phyloP scores from a whole-genome alignment of 164 flowering plant genomes.

The Sedum album region DNA sequence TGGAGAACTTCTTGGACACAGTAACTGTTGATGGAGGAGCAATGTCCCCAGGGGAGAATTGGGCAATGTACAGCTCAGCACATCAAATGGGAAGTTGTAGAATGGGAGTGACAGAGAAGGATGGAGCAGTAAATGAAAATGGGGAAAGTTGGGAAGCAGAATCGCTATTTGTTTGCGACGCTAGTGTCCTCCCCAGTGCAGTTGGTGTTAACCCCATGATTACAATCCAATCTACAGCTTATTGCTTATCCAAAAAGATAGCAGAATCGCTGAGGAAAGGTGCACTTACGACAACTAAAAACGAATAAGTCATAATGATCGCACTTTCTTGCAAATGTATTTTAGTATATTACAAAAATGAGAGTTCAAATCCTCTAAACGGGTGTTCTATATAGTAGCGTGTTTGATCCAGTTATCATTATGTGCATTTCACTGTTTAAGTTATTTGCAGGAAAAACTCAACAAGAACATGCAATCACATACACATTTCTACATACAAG shows the following conservation, averaged over 20 bases:
- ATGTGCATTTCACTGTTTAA: too few relatives aligned
- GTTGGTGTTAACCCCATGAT: conserved; percentile 54
- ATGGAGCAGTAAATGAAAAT: conserved; percentile 48
- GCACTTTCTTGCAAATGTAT: too few relatives aligned
- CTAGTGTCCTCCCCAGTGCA: conserved; percentile 51
- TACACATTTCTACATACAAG: too few relatives aligned
- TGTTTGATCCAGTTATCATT: too few relatives aligned
- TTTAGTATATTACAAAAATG: too few relatives aligned
- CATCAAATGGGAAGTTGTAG: conserved; percentile 74
- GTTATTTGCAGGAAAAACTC: too few relatives aligned
- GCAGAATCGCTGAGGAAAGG: background rate
- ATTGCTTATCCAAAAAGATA: conserved; percentile 14
- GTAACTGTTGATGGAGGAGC: conserved; percentile 32
- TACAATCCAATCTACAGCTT: conserved; percentile 31
- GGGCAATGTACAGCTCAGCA: conserved; percentile 40
- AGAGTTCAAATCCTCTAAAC: too few relatives aligned
- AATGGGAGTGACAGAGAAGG: conserved; percentile 36
- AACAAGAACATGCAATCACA: too few relatives aligned
- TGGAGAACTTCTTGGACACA: conserved; percentile 36
- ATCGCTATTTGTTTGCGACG: conserved; percentile 52
- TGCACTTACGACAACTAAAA: background rate
- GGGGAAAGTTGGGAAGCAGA: conserved; percentile 59
- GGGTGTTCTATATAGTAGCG: too few relatives aligned
- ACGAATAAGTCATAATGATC: too few relatives aligned
- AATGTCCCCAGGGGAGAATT: conserved; percentile 26